phyloP scores from a whole-genome alignment of 345 rosid genomes.

The Syzygium aqueum region DNA sequence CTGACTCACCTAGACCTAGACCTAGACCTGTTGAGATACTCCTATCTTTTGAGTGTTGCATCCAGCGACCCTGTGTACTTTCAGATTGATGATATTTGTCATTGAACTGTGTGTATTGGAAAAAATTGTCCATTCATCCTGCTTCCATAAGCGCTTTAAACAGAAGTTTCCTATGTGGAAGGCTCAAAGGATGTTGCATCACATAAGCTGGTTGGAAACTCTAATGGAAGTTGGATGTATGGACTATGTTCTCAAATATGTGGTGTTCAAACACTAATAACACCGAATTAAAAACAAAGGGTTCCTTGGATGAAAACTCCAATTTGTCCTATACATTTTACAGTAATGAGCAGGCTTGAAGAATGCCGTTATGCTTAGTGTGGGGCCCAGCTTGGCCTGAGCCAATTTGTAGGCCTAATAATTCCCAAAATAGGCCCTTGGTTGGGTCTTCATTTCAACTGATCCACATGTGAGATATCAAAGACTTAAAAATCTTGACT shows the following conservation, averaged over 20 bases:
- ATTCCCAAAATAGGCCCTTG: neutral
- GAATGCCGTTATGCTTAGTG: neutral
- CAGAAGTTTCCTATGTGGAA: neutral
- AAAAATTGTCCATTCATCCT: neutral
- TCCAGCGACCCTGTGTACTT: neutral
- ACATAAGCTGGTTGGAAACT: neutral
- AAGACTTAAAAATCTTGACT: neutral
- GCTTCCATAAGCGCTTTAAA: neutral
- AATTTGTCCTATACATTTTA: neutral
- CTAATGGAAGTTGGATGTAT: neutral
- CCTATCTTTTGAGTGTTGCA: neutral
- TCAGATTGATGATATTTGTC: neutral
- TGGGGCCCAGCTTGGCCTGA: neutral
- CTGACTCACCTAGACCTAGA: neutral
- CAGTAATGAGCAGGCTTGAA: neutral
- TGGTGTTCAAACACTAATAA: neutral
- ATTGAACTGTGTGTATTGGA: neutral
- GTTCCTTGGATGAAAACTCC: neutral
- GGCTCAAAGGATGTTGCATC: neutral
- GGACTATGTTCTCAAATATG: neutral
- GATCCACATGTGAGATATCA: neutral
- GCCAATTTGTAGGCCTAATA: neutral
- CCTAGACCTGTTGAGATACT: neutral
- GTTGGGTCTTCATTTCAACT: neutral
- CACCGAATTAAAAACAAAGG: neutral